Evolutionary conservation across 148 eudicot genomes (phyloP).

Genomic region (Rhododendron simsii): DNA sequence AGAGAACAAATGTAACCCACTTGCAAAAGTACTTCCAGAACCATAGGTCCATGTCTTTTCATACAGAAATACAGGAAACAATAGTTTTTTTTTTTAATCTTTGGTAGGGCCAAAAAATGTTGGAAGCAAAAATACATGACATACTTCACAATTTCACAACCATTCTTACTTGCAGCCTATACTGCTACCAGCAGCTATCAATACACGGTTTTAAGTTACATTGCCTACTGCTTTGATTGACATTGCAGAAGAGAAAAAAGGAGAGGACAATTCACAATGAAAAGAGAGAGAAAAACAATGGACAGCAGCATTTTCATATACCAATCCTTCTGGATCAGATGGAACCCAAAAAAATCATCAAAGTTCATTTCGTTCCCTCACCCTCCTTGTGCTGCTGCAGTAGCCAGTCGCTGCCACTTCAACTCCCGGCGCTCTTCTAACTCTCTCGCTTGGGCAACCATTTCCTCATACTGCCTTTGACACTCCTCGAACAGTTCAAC

Average conservation of each 20-base stretch:
- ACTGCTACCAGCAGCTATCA: slow-evolving; percentile 1
- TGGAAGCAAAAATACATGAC: slow-evolving; percentile 1
- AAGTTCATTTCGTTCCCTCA: slow-evolving; percentile 4
- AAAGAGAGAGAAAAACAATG: not conserved
- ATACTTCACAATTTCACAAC: slow-evolving; percentile 12
- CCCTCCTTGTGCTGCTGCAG: slow-evolving; percentile 36
- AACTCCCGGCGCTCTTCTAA: slow-evolving; percentile 45
- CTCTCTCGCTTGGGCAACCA: slow-evolving; percentile 35
- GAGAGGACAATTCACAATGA: not conserved
- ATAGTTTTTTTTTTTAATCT: not conserved
- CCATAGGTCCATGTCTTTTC: slow-evolving; percentile 1
- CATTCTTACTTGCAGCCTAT: not conserved
- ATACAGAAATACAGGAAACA: not conserved
- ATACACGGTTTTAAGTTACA: slow-evolving; percentile 6
- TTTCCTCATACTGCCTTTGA: slow-evolving; percentile 51
- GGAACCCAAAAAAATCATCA: not conserved
- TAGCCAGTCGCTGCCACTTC: slow-evolving; percentile 55
- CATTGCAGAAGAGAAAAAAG: not conserved
- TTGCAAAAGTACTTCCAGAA: not conserved
- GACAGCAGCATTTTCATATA: not conserved
- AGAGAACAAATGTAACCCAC: not conserved
- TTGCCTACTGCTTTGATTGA: slow-evolving; percentile 5
- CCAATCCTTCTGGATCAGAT: not conserved
- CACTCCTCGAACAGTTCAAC: slow-evolving; percentile 56
- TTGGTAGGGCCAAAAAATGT: not conserved